These are phyloP conservation scores for Helenozyma baotianmanensis DNA, from an alignment of 805 yeast genomes.

Conservation along the genomic window DNA sequence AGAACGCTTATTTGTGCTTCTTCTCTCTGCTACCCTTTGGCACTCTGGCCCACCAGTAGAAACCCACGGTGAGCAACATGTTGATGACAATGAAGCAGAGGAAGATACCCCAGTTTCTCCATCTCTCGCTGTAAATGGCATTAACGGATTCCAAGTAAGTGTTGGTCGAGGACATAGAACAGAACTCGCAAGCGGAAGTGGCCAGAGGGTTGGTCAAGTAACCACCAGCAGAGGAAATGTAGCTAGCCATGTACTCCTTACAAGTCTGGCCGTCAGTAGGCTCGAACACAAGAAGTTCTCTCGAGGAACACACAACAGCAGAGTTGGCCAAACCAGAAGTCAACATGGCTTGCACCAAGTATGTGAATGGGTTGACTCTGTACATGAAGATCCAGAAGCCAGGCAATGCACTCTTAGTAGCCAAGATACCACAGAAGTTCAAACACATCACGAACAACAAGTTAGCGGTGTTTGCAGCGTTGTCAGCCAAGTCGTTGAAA, in stretches of 20 bases:
- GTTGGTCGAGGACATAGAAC: constrained; percentile 56
- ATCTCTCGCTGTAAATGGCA: constrained; percentile 46
- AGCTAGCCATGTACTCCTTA: constrained; percentile 45
- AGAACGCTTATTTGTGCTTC: too few species aligned
- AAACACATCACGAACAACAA: constrained; percentile 29
- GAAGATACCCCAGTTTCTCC: constrained; percentile 65
- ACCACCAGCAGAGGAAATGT: constrained; percentile 45
- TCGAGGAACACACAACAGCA: constrained; percentile 42
- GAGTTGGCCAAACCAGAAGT: constrained; percentile 45
- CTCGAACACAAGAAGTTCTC: constrained; percentile 24
- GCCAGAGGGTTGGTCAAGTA: constrained; percentile 52
- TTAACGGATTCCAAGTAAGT: constrained; percentile 47
- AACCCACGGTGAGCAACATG: constrained; percentile 25
- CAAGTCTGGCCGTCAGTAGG: constrained; percentile 63
- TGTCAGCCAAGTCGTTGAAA: constrained; percentile 20
- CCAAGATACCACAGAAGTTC: constrained; percentile 77
- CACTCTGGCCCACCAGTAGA: constrained; percentile 67
- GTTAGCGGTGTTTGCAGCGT: constrained; percentile 23
- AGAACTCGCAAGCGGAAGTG: constrained; percentile 56
- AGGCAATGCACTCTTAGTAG: constrained; percentile 55
- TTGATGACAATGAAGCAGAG: constrained; percentile 42
- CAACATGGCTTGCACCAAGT: constrained; percentile 35
- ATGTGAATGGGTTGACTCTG: constrained; percentile 68
- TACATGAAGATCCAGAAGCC: constrained; percentile 85
- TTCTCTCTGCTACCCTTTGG: constrained; percentile 54